A percentile compares a stretch with the other conserved stretches of the same genome.
Evolutionary conservation across 2,329 filamentous ascomycete genomes (phyloP).

Genomic region (Sporothrix curviconia): DNA sequence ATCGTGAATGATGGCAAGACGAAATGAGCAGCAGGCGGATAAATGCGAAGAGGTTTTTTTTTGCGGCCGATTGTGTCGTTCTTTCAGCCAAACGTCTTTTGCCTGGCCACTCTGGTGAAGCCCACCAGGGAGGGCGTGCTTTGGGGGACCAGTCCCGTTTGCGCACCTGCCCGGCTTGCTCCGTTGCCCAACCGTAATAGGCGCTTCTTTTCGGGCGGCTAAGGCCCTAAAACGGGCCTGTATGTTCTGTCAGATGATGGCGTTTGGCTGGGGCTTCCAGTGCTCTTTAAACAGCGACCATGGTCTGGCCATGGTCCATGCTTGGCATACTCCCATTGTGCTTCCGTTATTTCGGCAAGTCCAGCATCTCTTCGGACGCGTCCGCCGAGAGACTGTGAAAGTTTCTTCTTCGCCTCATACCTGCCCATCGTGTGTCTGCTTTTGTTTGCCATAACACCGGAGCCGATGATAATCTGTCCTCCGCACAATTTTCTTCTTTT

Average conservation of each 20-base stretch:
- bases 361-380: neutral
- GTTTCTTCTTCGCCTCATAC: too few species aligned
- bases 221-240: neutral
- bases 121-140: slow-evolving; percentile 1
- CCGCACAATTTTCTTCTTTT: too few species aligned
- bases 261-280: neutral
- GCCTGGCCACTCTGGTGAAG: neutral
- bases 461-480: too few species aligned
- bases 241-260: neutral
- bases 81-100: too few species aligned
- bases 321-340: too few species aligned
- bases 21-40: neutral
- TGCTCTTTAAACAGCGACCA: neutral
- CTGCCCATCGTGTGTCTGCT: too few species aligned
- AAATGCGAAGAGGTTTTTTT: neutral
- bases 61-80: neutral
- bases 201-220: neutral
- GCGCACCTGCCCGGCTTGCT: neutral
- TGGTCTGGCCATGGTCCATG: neutral
- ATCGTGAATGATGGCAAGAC: neutral
- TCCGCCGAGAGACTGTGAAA: neutral
- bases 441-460: too few species aligned
- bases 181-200: neutral
- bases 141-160: neutral
- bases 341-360: too few species aligned